These are phyloP conservation scores for Aulographum hederae DNA, from an alignment of 2,329 filamentous ascomycete genomes.

Conservation along the genomic window DNA sequence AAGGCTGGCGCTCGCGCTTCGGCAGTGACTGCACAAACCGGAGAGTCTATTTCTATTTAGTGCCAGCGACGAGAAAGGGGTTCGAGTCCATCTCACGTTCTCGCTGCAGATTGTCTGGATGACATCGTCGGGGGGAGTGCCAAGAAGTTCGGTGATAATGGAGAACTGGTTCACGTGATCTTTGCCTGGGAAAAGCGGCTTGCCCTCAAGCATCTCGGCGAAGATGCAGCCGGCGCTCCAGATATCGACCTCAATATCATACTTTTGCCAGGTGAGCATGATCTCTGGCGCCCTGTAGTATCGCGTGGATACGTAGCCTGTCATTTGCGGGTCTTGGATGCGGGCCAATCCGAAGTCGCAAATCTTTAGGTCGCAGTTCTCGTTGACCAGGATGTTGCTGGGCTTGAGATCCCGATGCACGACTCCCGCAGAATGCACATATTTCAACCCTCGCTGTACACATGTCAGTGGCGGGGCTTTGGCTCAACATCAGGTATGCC, in stretches of 20 bases:
- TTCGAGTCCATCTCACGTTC: slow-evolving; percentile 44
- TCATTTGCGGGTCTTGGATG: slow-evolving; percentile 99
- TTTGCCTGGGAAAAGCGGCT: slow-evolving; percentile 94
- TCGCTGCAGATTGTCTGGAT: slow-evolving; percentile 98
- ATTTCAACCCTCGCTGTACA: slow-evolving; percentile 83
- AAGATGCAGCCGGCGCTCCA: slow-evolving; percentile 99
- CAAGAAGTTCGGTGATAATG: slow-evolving; percentile 94
- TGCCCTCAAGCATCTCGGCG: slow-evolving; percentile 97
- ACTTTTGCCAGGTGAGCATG: slow-evolving; percentile 99
- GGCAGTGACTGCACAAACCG: slow-evolving; percentile 95
- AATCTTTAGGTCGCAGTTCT: slow-evolving; percentile 99
- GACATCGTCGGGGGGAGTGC: slow-evolving; percentile 93
- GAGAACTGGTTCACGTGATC: slow-evolving; percentile 99
- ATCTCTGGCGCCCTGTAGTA: slow-evolving; percentile 99
- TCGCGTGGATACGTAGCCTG: slow-evolving; percentile 92
- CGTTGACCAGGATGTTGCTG: slow-evolving; percentile 97
- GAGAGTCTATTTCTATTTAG: slow-evolving; percentile 44
- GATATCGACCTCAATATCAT: slow-evolving; percentile 96
- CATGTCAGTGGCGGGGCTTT: slow-evolving; percentile 8
- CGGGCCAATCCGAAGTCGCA: slow-evolving; percentile 96
- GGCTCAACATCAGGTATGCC: slow-evolving; percentile 3
- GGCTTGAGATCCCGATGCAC: slow-evolving; percentile 96
- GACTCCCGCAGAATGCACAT: slow-evolving; percentile 94
- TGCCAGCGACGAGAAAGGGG: neutral
- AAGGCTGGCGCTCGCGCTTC: slow-evolving; percentile 76